phyloP scores from a whole-genome alignment of 495 filamentous ascomycete genomes.

The Talaromyces proteolyticus region DNA sequence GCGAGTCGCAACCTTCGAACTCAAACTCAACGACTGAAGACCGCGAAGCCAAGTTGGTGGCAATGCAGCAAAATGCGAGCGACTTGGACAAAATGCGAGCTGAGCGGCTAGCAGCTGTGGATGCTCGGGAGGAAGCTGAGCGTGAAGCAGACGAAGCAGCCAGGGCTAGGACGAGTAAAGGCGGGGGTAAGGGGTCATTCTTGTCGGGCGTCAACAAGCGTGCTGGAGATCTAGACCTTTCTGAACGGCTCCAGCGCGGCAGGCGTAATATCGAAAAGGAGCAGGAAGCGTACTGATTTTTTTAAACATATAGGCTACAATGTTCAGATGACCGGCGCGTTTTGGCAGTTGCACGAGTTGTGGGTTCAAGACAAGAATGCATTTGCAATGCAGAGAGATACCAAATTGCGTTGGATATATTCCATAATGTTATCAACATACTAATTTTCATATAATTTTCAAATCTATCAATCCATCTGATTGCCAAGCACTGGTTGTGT shows the following conservation, averaged over 20 bases:
- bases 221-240: constrained; percentile 51
- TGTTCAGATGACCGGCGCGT: too few relatives aligned
- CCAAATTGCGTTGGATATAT: too few relatives aligned
- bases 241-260: constrained; percentile 50
- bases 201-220: constrained; percentile 52
- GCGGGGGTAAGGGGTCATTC: constrained; percentile 58
- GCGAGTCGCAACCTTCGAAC: not conserved
- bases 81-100: constrained; percentile 71
- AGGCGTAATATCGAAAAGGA: constrained; percentile 36
- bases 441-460: too few relatives aligned
- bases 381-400: too few relatives aligned
- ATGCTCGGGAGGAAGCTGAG: constrained; percentile 56
- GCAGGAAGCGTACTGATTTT: constrained; percentile 19
- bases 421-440: too few relatives aligned
- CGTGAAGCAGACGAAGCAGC: constrained; percentile 55
- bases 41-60: constrained; percentile 59
- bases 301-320: not conserved
- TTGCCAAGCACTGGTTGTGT: too few relatives aligned
- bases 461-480: too few relatives aligned
- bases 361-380: too few relatives aligned
- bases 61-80: constrained; percentile 82
- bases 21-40: constrained; percentile 24
- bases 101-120: constrained; percentile 61
- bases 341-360: too few relatives aligned
- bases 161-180: constrained; percentile 49